Percentiles rank a stretch among this genome's conserved stretches.
These are phyloP conservation scores for Phytomonas sp. DNA, from an alignment of 208 protist species.

Conservation along the genomic window DNA sequence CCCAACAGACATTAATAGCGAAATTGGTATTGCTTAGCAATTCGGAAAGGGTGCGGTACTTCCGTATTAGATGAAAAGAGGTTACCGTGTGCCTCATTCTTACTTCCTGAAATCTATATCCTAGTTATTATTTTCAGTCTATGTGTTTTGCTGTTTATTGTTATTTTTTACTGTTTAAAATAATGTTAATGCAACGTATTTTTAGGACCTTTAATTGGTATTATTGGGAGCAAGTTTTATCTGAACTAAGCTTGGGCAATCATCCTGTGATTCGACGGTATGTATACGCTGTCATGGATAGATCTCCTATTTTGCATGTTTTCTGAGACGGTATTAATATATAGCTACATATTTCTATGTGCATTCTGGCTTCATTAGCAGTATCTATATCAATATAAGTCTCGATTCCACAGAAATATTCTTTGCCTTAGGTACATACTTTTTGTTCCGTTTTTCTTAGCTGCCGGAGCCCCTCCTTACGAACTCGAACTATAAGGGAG, in stretches of 20 bases:
- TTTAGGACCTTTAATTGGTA: background rate
- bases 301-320: background rate
- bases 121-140: background rate
- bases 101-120: background rate
- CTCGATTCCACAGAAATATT: background rate
- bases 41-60: background rate
- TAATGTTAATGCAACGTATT: background rate
- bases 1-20: constrained; percentile 19
- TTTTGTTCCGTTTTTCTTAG: background rate
- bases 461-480: background rate
- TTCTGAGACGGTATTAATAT: background rate
- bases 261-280: background rate
- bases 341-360: background rate
- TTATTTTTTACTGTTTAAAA: background rate
- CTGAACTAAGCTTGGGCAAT: background rate
- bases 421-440: background rate
- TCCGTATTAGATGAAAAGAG: background rate
- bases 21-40: background rate
- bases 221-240: background rate
- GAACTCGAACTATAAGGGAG: background rate
- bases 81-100: background rate
- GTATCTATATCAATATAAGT: background rate
- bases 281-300: background rate
- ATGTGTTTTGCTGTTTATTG: background rate
- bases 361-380: background rate